phyloP scores from a whole-genome alignment of 306 rosid genomes.

The Trifolium repens region DNA sequence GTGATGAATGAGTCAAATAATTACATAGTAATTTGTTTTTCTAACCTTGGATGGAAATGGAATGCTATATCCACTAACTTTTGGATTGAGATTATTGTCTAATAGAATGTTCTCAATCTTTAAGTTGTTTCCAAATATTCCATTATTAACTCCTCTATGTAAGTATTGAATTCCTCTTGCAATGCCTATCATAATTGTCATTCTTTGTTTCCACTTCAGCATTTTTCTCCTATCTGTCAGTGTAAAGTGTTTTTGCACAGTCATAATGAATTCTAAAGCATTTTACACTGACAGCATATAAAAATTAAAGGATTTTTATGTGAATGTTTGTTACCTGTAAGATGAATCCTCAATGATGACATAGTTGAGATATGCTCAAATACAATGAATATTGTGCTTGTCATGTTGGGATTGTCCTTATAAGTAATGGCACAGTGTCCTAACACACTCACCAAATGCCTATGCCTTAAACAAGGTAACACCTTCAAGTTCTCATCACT shows the following conservation, averaged over 20 bases:
- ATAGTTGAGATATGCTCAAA: conserved; percentile 66
- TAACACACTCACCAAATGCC: conserved; percentile 81
- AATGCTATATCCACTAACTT: conserved; percentile 74
- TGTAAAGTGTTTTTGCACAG: background rate
- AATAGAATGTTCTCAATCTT: conserved; percentile 66
- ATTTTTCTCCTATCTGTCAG: conserved; percentile 59
- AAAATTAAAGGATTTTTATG: background rate
- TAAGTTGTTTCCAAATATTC: conserved; percentile 72
- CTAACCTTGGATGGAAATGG: conserved; percentile 71
- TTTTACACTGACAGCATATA: background rate
- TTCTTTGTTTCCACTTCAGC: conserved; percentile 93
- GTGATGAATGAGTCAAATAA: conserved; percentile 15
- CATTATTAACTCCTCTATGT: conserved; percentile 68
- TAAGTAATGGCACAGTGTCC: conserved; percentile 68
- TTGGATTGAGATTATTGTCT: conserved; percentile 71
- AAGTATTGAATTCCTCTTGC: conserved; percentile 80
- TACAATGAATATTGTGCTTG: conserved; percentile 61
- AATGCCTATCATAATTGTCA: conserved; percentile 69
- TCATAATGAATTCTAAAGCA: background rate
- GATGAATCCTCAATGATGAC: conserved; percentile 59
- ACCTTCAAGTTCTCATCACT: conserved; percentile 56
- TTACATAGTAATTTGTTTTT: conserved; percentile 10
- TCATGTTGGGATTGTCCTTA: conserved; percentile 62
- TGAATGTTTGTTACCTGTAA: conserved; percentile 57
- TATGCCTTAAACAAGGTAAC: conserved; percentile 70